Evolutionary conservation across 768 basidiomycete genomes (phyloP), one percentile per base, ranked within the genome.

Genomic region (Russula olivacea): DNA sequence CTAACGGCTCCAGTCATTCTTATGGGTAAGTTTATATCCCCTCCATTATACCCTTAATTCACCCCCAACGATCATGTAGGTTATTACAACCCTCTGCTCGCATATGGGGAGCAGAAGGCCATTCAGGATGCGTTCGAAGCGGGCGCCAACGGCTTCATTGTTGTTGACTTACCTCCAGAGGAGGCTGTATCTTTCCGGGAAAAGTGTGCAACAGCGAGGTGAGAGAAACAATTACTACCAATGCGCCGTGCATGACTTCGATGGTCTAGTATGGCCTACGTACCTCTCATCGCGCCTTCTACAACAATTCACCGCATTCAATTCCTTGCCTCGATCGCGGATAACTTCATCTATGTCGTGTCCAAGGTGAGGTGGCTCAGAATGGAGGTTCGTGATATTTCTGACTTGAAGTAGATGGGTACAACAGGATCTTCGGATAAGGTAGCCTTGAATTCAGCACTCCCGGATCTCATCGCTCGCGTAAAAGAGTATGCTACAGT

Each of bases 281-380:
- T 99, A 15, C 97, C 97, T 3, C 78, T 99, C 23, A 88, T 99
- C 67, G 95, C 96, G 1, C 97, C 97, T 2, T 96, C 94, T 0
- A 98, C 97, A 0, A 87, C 88, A 34, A 78, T 91, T 50, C 78
- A 84, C 56, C 89, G 97, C 45, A 92, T 98, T 71, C 85, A 89
- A 69, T 97, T 97, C 77, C 81, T 99, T 45, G 78, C 92, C 2
- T 85, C 88, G 9, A 98, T 99, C 68, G 96, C 97, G 19, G 97
- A 99, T 74, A 87, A 88, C 2, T 98, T 99, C 79, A 93, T 99
- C 66, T 99, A 99, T 73, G 86, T 99, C 52, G 95, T 98, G n/a
- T 97, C 95, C 53, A 96, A 93, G 79, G 93, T 90, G 43, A 75
- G 67, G 40, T 19, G 23, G 23, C 52, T 52, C n/a, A 43, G 43